Evolutionary conservation across 345 rosid species (phyloP).

Genomic region (Kandelia obovata): DNA sequence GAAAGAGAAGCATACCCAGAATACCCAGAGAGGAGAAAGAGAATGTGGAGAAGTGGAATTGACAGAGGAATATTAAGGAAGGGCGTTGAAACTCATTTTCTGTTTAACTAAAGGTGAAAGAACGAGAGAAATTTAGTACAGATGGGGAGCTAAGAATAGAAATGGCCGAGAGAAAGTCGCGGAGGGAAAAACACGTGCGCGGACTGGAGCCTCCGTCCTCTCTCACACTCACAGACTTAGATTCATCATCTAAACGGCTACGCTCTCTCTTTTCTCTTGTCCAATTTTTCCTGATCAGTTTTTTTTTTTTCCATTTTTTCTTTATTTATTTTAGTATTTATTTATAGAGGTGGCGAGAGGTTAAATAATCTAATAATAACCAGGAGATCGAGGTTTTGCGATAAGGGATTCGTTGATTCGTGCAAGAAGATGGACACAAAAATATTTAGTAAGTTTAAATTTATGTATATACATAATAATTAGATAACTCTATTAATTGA

Average conservation of each 20-base stretch:
- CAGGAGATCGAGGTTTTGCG: too few relatives aligned
- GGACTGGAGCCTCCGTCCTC: constrained; percentile 14
- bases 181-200: constrained; percentile 25
- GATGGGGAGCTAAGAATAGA: constrained; percentile 22
- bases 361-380: too few relatives aligned
- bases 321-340: background rate
- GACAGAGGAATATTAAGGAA: background rate
- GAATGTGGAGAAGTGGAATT: background rate
- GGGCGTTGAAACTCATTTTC: background rate
- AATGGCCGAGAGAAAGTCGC: background rate
- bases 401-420: too few relatives aligned
- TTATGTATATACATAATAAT: too few relatives aligned
- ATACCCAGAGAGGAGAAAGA: background rate
- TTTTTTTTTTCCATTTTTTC: background rate
- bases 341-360: too few relatives aligned
- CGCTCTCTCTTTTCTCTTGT: constrained; percentile 9
- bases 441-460: too few relatives aligned
- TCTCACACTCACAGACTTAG: constrained; percentile 5
- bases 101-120: too few relatives aligned
- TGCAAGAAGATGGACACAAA: too few relatives aligned
- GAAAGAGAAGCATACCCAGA: constrained; percentile 22
- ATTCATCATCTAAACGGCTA: constrained; percentile 3
- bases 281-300: background rate
- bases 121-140: background rate
- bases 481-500: too few relatives aligned